Evolutionary conservation across 768 basidiomycete genomes (phyloP).

Genomic region (Leccinum uliginosum): DNA sequence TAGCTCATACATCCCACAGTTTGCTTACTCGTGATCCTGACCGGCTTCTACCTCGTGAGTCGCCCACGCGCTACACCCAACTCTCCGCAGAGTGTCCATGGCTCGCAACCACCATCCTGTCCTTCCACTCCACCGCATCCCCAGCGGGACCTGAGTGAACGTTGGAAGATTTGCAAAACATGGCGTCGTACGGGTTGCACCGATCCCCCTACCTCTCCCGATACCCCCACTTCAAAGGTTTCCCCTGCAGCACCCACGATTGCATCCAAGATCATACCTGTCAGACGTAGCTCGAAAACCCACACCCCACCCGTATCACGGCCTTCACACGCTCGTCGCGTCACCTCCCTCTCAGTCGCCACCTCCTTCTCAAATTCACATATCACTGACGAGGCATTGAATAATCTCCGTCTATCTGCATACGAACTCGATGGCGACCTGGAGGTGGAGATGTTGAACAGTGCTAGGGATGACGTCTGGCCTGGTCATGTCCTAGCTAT

Average conservation of each 20-base stretch:
- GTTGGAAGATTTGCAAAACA: constrained; percentile 19
- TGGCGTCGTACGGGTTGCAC: constrained; percentile 1
- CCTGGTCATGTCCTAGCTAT: constrained; percentile 7
- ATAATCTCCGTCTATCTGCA: constrained; percentile 17
- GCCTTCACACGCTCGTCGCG: constrained; percentile 14
- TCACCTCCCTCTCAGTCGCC: constrained; percentile 19
- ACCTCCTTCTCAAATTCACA: constrained; percentile 23
- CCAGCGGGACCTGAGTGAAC: constrained; percentile 2
- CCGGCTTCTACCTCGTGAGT: constrained; percentile 27
- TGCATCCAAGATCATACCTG: neutral
- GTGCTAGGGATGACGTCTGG: constrained; percentile 20
- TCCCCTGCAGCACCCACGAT: neutral
- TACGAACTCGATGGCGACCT: constrained; percentile 27
- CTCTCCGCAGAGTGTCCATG: neutral
- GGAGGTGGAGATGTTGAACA: constrained; percentile 24
- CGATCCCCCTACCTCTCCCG: neutral
- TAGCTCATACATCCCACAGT: constrained; percentile 18
- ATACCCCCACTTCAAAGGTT: constrained; percentile 1
- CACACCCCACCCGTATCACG: neutral
- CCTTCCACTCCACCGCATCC: neutral
- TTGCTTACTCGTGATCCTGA: constrained; percentile 21
- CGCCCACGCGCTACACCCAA: constrained; percentile 7
- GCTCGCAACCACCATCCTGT: neutral
- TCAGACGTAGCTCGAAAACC: neutral
- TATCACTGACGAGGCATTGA: constrained; percentile 22